These are phyloP conservation scores for Magnolia kwangsiensis DNA, from an alignment of 164 flowering plant genomes.

Conservation along the genomic window DNA sequence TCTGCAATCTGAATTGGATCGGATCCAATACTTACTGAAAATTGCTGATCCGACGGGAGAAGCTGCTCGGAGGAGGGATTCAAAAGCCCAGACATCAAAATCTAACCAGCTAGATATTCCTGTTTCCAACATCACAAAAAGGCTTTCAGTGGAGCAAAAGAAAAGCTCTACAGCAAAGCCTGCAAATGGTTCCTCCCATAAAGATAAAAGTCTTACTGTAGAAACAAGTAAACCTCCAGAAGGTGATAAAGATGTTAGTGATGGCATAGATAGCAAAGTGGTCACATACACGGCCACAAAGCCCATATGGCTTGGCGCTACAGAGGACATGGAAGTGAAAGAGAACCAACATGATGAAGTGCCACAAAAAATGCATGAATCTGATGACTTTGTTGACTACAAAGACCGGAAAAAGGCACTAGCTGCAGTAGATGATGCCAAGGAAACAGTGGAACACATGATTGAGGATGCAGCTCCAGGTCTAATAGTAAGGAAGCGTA, in stretches of 20 bases:
- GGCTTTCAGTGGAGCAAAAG: slow-evolving; percentile 27
- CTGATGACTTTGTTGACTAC: slow-evolving; percentile 75
- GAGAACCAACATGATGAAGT: slow-evolving; percentile 27
- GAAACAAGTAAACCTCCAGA: slow-evolving; percentile 23
- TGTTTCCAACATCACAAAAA: slow-evolving; percentile 20
- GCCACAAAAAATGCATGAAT: slow-evolving; percentile 23
- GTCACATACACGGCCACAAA: slow-evolving; percentile 43
- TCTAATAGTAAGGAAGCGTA: slow-evolving; percentile 77
- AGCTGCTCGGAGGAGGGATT: slow-evolving; percentile 64
- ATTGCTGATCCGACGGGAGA: slow-evolving; percentile 96
- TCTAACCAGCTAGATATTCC: slow-evolving; percentile 22
- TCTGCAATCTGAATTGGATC: slow-evolving; percentile 79
- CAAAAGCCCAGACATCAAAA: slow-evolving; percentile 30
- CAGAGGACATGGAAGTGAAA: slow-evolving; percentile 33
- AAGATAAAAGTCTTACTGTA: slow-evolving; percentile 19
- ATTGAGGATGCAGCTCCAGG: slow-evolving; percentile 82
- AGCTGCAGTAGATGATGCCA: slow-evolving; percentile 20
- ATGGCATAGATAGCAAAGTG: slow-evolving; percentile 30
- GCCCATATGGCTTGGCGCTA: slow-evolving; percentile 96
- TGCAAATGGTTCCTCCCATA: slow-evolving; percentile 15
- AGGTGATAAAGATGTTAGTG: slow-evolving; percentile 23
- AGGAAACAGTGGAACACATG: slow-evolving; percentile 21
- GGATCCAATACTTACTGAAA: slow-evolving; percentile 76
- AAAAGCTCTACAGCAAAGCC: slow-evolving; percentile 20
- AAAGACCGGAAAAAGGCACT: slow-evolving; percentile 66